Conservation (phyloP, 352 stramenopile species). For the Pythium phragmiticola region DNA sequence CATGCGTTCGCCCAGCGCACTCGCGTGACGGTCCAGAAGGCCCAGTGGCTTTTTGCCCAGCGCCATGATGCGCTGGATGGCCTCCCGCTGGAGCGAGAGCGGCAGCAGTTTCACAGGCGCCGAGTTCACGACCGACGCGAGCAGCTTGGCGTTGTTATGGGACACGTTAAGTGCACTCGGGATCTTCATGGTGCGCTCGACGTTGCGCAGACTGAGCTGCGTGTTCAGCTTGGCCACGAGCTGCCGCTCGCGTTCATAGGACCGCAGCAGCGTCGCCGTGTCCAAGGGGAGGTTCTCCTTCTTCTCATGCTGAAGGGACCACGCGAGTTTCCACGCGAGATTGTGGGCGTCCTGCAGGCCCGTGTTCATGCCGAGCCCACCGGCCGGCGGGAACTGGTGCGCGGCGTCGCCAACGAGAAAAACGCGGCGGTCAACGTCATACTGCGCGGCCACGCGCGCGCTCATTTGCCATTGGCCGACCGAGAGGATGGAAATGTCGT, state of each 20-base stretch:
- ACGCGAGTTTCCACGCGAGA: conserved; percentile 90
- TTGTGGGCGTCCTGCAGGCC: conserved; percentile 92
- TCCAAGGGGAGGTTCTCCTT: conserved; percentile 18
- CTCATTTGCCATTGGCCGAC: conserved; percentile 93
- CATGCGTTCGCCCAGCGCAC: conserved; percentile 58
- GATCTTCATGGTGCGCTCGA: conserved; percentile 85
- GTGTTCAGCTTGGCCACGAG: conserved; percentile 74
- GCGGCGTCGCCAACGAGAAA: conserved; percentile 92
- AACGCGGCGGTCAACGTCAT: conserved; percentile 58
- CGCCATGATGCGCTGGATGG: conserved; percentile 68
- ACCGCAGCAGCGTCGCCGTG: conserved; percentile 47
- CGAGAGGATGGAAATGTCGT: conserved; percentile 83
- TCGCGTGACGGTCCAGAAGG: conserved; percentile 46
- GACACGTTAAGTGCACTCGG: conserved; percentile 78
- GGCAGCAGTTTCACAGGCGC: conserved; percentile 60
- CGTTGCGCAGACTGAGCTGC: conserved; percentile 82
- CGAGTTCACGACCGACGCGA: conserved; percentile 61
- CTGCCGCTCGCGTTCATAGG: conserved; percentile 82
- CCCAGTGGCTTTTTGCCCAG: conserved; percentile 65
- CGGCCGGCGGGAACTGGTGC: conserved; percentile 91
- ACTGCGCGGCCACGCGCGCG: conserved; percentile 88
- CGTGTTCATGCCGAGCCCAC: conserved; percentile 93
- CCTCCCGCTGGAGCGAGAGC: conserved; percentile 45
- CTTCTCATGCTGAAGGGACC: conserved; percentile 37
- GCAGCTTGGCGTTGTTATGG: conserved; percentile 67